Evolutionary conservation across 2,329 filamentous ascomycete genomes (phyloP).

Genomic region (Atkinsonella texensis): DNA sequence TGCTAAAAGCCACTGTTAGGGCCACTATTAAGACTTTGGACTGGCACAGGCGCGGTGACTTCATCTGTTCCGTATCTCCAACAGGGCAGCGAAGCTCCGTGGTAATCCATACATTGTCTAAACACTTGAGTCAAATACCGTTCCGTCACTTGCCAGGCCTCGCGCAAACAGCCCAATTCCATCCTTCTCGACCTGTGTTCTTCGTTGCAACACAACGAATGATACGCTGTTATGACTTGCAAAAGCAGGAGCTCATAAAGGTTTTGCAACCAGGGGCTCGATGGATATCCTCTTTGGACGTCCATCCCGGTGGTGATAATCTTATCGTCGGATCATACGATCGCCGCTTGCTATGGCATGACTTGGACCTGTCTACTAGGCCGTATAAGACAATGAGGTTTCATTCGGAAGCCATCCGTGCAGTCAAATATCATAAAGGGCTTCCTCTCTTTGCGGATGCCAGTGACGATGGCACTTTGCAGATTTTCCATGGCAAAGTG

Average conservation of each 20-base stretch:
- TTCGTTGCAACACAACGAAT: constrained; percentile 93
- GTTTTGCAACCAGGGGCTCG: constrained; percentile 86
- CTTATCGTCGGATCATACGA: constrained; percentile 92
- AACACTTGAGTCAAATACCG: constrained; percentile 88
- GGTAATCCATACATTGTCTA: constrained; percentile 87
- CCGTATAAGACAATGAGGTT: constrained; percentile 97
- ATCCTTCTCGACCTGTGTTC: constrained; percentile 83
- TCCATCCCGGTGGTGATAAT: constrained; percentile 90
- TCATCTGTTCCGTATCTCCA: constrained; percentile 85
- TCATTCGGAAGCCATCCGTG: constrained; percentile 81
- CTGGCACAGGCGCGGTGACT: constrained; percentile 92
- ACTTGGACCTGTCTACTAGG: constrained; percentile 77
- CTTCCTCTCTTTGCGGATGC: constrained; percentile 86
- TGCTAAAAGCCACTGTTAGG: constrained; percentile 69
- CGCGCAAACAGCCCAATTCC: constrained; percentile 84
- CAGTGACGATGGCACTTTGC: constrained; percentile 85
- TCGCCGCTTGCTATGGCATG: constrained; percentile 88
- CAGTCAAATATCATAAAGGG: constrained; percentile 75
- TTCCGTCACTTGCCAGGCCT: constrained; percentile 68
- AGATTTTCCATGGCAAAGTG: constrained; percentile 95
- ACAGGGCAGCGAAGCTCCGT: constrained; percentile 67
- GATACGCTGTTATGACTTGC: constrained; percentile 88
- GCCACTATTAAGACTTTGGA: constrained; percentile 75
- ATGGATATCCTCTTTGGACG: constrained; percentile 86
- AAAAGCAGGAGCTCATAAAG: constrained; percentile 83